phyloP scores from a whole-genome alignment of 2,329 filamentous ascomycete genomes.

The Furcasterigmium furcatum region DNA sequence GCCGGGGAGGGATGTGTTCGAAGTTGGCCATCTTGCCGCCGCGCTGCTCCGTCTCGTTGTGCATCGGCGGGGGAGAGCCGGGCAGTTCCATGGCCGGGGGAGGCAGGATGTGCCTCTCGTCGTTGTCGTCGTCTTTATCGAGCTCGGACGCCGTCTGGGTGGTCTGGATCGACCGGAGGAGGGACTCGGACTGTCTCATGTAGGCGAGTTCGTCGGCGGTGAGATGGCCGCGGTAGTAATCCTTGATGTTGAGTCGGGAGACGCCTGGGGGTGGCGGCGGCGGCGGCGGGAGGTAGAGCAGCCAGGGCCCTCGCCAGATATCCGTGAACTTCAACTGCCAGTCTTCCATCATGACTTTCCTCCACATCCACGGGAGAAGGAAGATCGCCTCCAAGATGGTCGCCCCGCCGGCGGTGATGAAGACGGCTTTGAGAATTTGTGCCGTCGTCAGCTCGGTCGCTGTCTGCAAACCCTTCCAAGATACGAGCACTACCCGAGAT shows the following conservation, averaged over 20 bases:
- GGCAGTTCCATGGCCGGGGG: conserved; percentile 20
- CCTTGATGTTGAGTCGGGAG: conserved; percentile 37
- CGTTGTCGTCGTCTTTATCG: conserved; percentile 23
- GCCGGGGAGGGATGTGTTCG: conserved; percentile 24
- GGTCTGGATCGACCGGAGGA: conserved; percentile 27
- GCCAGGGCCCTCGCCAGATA: conserved; percentile 41
- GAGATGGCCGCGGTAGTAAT: conserved; percentile 47
- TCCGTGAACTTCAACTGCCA: conserved; percentile 48
- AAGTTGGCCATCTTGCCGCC: conserved; percentile 5
- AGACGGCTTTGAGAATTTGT: conserved; percentile 28
- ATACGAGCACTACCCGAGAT: conserved; percentile 44
- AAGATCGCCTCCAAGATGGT: conserved; percentile 40
- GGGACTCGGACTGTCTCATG: conserved; percentile 27
- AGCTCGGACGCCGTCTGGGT: conserved; percentile 14
- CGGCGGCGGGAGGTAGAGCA: conserved; percentile 33
- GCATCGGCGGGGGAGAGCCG: conserved; percentile 6
- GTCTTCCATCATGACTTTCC: conserved; percentile 46
- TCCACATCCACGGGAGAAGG: conserved; percentile 50
- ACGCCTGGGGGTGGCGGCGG: conserved; percentile 32
- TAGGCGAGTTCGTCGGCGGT: conserved; percentile 40
- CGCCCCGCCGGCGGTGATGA: conserved; percentile 39
- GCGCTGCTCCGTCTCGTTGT: conserved; percentile 1
- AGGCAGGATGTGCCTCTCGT: conserved; percentile 20
- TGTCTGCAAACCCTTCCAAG: conserved; percentile 33
- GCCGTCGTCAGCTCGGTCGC: conserved; percentile 15